phyloP scores from a whole-genome alignment of 257 asterid species.

The Scutellaria minor region DNA sequence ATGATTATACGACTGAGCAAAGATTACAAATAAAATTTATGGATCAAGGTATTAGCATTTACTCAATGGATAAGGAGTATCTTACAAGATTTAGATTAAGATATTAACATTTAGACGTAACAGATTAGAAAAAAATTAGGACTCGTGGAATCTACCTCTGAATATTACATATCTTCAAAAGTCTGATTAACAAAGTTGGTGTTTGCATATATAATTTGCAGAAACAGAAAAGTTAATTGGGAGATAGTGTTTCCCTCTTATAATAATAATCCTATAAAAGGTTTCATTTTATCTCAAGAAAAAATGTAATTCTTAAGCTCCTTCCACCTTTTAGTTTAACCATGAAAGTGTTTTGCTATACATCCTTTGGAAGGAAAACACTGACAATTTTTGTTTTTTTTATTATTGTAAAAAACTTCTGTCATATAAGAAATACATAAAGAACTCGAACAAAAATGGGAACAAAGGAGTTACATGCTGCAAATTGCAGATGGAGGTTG shows the following conservation, averaged over 20 bases:
- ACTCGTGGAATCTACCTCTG: conserved; percentile 15
- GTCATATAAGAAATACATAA: neutral
- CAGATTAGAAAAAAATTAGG: neutral
- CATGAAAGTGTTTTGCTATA: neutral
- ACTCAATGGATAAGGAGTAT: conserved; percentile 1
- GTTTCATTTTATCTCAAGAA: conserved; percentile 17
- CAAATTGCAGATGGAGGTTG: neutral
- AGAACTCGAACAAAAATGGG: neutral
- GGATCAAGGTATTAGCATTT: neutral
- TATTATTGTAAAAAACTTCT: neutral
- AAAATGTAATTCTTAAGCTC: conserved; percentile 20
- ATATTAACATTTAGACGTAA: conserved; percentile 21
- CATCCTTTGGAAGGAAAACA: neutral
- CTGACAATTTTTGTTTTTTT: neutral
- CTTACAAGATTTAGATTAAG: conserved; percentile 9
- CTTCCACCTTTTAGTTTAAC: neutral
- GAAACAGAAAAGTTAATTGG: neutral
- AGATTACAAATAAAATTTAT: neutral
- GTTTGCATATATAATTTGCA: conserved; percentile 5
- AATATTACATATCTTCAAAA: neutral
- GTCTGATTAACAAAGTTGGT: conserved; percentile 1
- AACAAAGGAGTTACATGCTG: neutral
- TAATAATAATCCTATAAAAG: neutral
- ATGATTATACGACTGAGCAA: conserved; percentile 22
- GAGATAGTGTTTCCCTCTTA: neutral